These are phyloP conservation scores for Cryphonectria japonica DNA, from an alignment of 2,329 filamentous ascomycete species.

Conservation along the genomic window DNA sequence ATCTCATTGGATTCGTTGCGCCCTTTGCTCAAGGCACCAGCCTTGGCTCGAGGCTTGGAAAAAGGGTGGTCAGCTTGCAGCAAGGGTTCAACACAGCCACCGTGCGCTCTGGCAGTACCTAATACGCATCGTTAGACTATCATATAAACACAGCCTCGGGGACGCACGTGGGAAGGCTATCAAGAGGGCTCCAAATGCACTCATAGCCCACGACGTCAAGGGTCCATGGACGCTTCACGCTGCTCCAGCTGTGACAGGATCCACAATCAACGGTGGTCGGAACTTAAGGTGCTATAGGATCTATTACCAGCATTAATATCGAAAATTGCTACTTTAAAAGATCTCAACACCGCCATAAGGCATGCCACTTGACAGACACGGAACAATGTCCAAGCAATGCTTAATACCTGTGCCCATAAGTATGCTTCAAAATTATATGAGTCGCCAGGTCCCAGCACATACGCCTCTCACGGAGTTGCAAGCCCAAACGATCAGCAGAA, in stretches of 20 bases:
- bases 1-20: not conserved
- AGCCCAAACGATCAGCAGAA: not conserved
- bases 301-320: not conserved
- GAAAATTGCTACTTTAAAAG: not conserved
- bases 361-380: not conserved
- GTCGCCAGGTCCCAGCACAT: too few relatives aligned
- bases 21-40: not conserved
- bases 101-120: not conserved
- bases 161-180: not conserved
- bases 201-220: not conserved
- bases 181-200: too few relatives aligned
- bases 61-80: not conserved
- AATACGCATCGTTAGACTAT: not conserved
- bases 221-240: not conserved
- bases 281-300: not conserved
- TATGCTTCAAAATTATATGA: too few relatives aligned
- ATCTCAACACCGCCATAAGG: not conserved
- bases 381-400: too few relatives aligned
- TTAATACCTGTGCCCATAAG: too few relatives aligned
- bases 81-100: conserved; percentile 16
- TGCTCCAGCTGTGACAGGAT: not conserved
- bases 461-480: not conserved
- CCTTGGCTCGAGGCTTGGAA: not conserved
- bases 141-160: not conserved
- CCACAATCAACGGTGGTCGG: not conserved